Base-by-base conservation (phyloP, 2,329 filamentous ascomycete species). In the Diaporthe longicolla region DNA sequence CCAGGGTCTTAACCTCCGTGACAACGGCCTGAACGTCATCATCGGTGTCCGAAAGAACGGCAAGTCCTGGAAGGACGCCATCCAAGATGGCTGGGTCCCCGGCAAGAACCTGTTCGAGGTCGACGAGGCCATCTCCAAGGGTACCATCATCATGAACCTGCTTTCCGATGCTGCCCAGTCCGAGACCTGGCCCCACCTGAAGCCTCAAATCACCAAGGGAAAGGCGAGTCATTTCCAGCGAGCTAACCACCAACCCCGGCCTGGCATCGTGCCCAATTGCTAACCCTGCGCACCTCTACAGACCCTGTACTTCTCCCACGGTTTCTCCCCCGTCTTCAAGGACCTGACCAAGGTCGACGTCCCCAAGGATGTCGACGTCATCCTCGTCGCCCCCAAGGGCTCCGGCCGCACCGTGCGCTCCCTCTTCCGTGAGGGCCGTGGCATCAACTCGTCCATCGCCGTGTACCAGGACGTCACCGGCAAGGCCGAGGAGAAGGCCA, bases 291-390 rank as follows among this genome's bases (percentile, higher is more conserved):
- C 43, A 17, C 24, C 8, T 19, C 2, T 68, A 66, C 79, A 97
- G 96, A 99, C 97, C 76, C 94, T 99, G 81, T 99, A 99, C 93
- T 99, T 99, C 92, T 98, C 97, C 80, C 97, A 99, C 92, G 97
- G 97, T 83, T 99, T 99, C 94, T 98, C 97, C 77, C 97, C 97
- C 84, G 95, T 99, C 87, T 99, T 99, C 94, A 98, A 98, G 91
- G 93, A 98, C 86, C 93, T 97, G 84, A 99, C 97, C 91, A 97
- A 98, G 88, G 97, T 99, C 84, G 97, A 99, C 77, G 94, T 98
- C 77, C 97, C 97, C 87, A 91, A 85, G 79, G 94, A 98, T 88
- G 94, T 99, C 84, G 97, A 99, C 86, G 97, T 99, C 86, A 99
- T 99, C 91, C 96, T 99, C 84, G 95, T 97, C 82, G 97, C 97